Base-by-base conservation (phyloP, 2,329 filamentous ascomycete species). In the Exophiala bonariae region DNA sequence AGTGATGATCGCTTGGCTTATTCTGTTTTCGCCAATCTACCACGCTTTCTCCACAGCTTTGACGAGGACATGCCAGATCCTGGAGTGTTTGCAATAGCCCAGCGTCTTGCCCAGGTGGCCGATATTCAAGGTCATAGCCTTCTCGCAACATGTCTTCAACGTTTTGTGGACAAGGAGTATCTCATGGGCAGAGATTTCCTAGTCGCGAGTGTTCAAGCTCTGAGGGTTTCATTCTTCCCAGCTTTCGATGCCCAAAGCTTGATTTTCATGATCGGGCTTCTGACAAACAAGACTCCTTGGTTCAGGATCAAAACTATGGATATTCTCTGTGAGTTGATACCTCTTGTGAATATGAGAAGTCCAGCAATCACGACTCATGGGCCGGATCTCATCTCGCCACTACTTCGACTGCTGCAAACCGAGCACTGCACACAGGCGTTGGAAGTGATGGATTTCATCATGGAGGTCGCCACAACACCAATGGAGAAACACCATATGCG, bases 301-400 rank as follows among this genome's bases (percentile, higher is more conserved):
- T 87, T 97, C 66, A 95, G 95, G 65, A 76, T 91, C 34, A 92
- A 93, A 71, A 90, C 88, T 0, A 95, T 99, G 87, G 85, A 89
- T 50, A 83, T 97, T 10, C 79, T 99, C 0, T 87, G 87, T 61
- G 79, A 87, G 16, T 74, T 96, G 49, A 87, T 99, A 37, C 89
- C 90, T 0, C 86, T 92, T 43, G 87, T 96, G 23, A 91, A 99
- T 62, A 95, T 97, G 87, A 85, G 86, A 45, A 91, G 91, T 59
- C 83, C 87, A 0, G 91, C 96, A 56, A 88, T 99, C 54, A 87
- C 90, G 3, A 85, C 83, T 6, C 90, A 97, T 65, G 92, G 93
- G 0, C 91, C 92, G 1, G 95, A 99, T 68, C 78, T 99, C 38
- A 95, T 99, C 46, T 96, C 93, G 1, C 95, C 93, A 0, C 77